A percentile compares a stretch with the other conserved stretches of the same genome.
Evolutionary conservation across 768 basidiomycete genomes (phyloP).

Genomic region (Termitomyces sp.): DNA sequence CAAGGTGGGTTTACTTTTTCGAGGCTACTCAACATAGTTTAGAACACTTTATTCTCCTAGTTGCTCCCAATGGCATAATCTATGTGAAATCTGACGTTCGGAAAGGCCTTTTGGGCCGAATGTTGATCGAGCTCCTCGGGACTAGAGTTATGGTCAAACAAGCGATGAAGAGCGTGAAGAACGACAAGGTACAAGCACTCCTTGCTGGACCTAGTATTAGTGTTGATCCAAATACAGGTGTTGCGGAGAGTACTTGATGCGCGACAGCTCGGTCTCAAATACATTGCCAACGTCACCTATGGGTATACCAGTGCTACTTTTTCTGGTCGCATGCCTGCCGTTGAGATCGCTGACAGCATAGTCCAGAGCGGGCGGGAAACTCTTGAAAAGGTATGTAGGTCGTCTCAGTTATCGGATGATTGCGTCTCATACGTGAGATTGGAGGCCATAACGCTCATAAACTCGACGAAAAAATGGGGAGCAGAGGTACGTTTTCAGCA

Average conservation of each 20-base stretch:
- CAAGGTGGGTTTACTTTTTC: constrained; percentile 46
- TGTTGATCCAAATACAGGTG: constrained; percentile 40
- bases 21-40: neutral
- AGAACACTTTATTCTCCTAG: constrained; percentile 34
- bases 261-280: constrained; percentile 90
- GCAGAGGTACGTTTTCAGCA: constrained; percentile 43
- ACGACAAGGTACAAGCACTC: constrained; percentile 60
- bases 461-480: constrained; percentile 79
- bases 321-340: constrained; percentile 97
- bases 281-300: constrained; percentile 92
- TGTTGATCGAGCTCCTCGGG: constrained; percentile 90
- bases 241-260: constrained; percentile 80
- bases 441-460: constrained; percentile 81
- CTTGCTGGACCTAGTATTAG: neutral
- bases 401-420: neutral
- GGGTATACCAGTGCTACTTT: constrained; percentile 94
- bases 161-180: constrained; percentile 80
- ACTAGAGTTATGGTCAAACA: constrained; percentile 98
- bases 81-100: constrained; percentile 86
- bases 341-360: constrained; percentile 97
- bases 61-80: constrained; percentile 93
- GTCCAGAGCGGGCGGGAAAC: constrained; percentile 96
- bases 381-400: constrained; percentile 70
- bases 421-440: neutral
- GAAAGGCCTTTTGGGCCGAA: constrained; percentile 81